These are phyloP conservation scores for Juncus effusus DNA, from an alignment of 176 grass and related monocot genomes.

Conservation along the genomic window DNA sequence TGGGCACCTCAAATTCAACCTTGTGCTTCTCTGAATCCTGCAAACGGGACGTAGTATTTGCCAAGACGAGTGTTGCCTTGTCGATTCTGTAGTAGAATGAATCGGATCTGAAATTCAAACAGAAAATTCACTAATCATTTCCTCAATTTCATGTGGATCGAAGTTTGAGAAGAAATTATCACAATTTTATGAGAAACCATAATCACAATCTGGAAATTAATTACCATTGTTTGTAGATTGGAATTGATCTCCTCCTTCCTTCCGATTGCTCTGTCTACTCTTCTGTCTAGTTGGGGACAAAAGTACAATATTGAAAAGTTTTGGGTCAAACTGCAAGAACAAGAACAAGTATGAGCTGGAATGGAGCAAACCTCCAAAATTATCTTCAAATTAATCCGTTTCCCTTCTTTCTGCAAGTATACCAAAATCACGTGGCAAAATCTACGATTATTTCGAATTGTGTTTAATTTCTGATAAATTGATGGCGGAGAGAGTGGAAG, in stretches of 20 bases:
- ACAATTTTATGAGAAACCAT: background rate
- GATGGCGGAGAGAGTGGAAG: conserved; percentile 27
- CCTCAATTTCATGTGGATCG: too few species aligned
- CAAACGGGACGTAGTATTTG: conserved; percentile 95
- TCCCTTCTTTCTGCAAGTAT: too few species aligned
- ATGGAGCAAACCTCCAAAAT: too few species aligned
- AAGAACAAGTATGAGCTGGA: background rate
- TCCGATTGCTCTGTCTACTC: too few species aligned
- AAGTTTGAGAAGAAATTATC: background rate
- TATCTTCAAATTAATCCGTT: too few species aligned
- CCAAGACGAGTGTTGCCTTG: conserved; percentile 97
- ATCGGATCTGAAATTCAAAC: conserved; percentile 61
- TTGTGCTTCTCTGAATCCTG: conserved; percentile 99
- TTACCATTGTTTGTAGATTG: background rate
- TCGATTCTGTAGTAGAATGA: conserved; percentile 93
- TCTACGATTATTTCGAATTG: background rate
- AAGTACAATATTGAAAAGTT: conserved; percentile 17
- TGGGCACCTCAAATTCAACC: conserved; percentile 85
- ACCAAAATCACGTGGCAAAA: too few species aligned
- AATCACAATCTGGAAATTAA: conserved; percentile 4
- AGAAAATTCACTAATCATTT: background rate
- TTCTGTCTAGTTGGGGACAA: conserved; percentile 7
- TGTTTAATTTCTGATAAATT: background rate
- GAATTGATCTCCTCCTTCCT: conserved; percentile 1
- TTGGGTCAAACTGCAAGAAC: conserved; percentile 23